Base-by-base conservation (phyloP, 805 yeast genomes). In the Wickerhamomyces silvicola region DNA sequence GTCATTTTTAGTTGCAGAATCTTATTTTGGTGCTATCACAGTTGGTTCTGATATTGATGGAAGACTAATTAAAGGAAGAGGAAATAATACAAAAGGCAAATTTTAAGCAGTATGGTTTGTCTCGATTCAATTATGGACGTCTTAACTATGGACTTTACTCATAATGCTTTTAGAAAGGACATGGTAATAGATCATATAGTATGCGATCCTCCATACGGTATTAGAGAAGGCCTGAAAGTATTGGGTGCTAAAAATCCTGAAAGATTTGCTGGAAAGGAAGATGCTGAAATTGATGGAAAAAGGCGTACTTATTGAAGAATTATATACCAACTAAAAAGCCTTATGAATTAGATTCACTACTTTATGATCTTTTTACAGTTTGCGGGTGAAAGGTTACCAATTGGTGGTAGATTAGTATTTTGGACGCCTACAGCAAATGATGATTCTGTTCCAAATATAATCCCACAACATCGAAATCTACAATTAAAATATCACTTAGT, bases 401-500 rank as follows among this genome's bases (percentile, higher is more conserved):
- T 75, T 3, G 74, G 73, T 7, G 95, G 97, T 1, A 64, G 97
- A 41, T 64, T 92, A 22, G 84, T 92, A 18, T 88, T 87, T 56
- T 92, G 98, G 98, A 85, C 88, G 92, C 98, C 98, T 0, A 81
- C 94, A 1, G 94, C 96, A 1, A 87, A 88, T 52, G 94, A 84
- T 48, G 94, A 83, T 43, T 76, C 72, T 41, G 66, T 75, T 22
- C 73, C 68, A 35, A 75, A 82, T 28, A 64, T 70, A 32, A 75
- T 88, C 17, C 97, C 97, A 5, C 77, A 75, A 45, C 96, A 92
- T 56, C 67, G 73, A 39, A 73, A 71, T 26, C 56, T 92, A 36
- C 81, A 82, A 46, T 64, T 87, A 45, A 60, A 79, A 29, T 77
- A 81, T 43, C 75, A 78, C 38, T 67, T 94, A 39, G 90, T 81